Evolutionary conservation across 2,329 filamentous ascomycete genomes (phyloP), one percentile per base, ranked within the genome.

Genomic region (Botrytis pseudocinerea): DNA sequence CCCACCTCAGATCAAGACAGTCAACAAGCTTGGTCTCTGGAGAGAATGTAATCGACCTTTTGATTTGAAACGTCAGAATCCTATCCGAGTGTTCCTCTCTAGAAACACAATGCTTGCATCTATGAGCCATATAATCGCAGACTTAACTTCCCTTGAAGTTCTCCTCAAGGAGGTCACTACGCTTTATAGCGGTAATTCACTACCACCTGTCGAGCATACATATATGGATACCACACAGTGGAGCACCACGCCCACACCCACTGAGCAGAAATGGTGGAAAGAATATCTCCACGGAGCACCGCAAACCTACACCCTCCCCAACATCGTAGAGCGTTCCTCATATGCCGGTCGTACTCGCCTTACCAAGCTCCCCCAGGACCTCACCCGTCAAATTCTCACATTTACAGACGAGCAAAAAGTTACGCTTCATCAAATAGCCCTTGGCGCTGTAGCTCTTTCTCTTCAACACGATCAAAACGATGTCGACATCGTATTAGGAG

Each of bases 41-140:
- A 46, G 40, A 28, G 76, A 78, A 66, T 61, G 76, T 4, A 78
- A 79, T 54, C 70, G 70, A 38, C 76, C 76, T 2, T 82, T 82
- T 71, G 38, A 78, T 51, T 71, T 82, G 14, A 61, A 63, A 28
- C 40, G 69, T 1, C 74, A 75, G 10, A 62, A 76, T 38, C 78
- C 76, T 1, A 76, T 82, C 60, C 78, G 80, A 25, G 78, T 81
- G 12, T 40, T 78, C 22, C 71, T 82, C 16, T 76, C 79, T 1
- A 42, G 59, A 28, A 65, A 75, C 12, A 62, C 72, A 1, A 65
- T 83, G 4, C 48, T 81, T 7, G 74, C 80, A 28, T 71, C 78
- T 2, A 69, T 77, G 61, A 79, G 77, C 44, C 82, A 83, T 70
- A 82, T 83, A 64, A 77, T 83, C 16, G 78, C 77, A 69, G 82